These are phyloP conservation scores for Paramyrothecium sp. DNA, from an alignment of 2,329 filamentous ascomycete genomes.

Conservation along the genomic window DNA sequence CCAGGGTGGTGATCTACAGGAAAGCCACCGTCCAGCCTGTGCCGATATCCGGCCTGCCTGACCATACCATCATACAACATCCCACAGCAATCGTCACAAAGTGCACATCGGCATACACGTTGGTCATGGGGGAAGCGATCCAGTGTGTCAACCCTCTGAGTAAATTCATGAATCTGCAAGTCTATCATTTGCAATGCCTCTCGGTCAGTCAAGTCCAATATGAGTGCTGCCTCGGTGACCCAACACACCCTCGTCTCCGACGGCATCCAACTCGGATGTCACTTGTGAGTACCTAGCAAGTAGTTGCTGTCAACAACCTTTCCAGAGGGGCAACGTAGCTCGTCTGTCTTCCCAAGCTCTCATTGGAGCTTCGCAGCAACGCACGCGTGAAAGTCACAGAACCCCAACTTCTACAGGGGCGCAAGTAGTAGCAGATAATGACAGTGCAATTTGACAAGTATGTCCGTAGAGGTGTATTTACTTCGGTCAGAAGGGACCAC, in stretches of 20 bases:
- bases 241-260: too few relatives aligned
- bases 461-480: background rate
- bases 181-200: background rate
- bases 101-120: background rate
- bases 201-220: background rate
- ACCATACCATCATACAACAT: background rate
- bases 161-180: background rate
- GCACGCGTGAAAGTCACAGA: background rate
- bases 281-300: too few relatives aligned
- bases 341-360: too few relatives aligned
- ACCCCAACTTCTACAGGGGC: background rate
- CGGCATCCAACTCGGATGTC: too few relatives aligned
- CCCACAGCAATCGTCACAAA: too few relatives aligned
- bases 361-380: too few relatives aligned
- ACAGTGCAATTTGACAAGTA: background rate
- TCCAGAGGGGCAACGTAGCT: too few relatives aligned
- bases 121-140: background rate
- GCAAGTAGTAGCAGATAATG: background rate
- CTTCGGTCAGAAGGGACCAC: background rate
- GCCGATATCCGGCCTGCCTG: background rate
- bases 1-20: background rate
- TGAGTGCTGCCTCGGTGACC: too few relatives aligned
- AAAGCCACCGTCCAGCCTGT: background rate
- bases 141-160: background rate
- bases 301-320: too few relatives aligned